Evolutionary conservation across 2,329 filamentous ascomycete species (phyloP).

Genomic region (Penicillium expansum): DNA sequence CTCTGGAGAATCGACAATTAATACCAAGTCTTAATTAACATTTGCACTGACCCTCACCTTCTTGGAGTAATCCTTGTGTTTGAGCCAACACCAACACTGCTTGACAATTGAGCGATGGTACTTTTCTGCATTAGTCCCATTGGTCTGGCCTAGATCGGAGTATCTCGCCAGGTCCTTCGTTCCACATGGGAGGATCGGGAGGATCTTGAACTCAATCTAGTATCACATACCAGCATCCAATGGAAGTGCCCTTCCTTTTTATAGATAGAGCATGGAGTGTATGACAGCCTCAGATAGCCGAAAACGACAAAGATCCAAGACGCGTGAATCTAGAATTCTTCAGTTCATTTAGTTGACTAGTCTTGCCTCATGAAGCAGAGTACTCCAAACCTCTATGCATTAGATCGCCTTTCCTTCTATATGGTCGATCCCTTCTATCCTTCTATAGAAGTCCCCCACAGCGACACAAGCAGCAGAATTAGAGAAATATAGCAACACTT

Average conservation of each 20-base stretch:
- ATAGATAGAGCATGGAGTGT: neutral
- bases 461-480: neutral
- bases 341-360: neutral
- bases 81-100: neutral
- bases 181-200: neutral
- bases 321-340: too few species aligned
- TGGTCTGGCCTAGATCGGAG: neutral
- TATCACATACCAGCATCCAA: neutral
- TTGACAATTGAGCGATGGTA: neutral
- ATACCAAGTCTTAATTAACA: slow-evolving; percentile 7
- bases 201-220: slow-evolving; percentile 5
- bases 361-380: neutral
- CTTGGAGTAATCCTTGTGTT: neutral
- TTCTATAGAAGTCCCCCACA: neutral
- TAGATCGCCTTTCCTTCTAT: too few species aligned
- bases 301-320: neutral
- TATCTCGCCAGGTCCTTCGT: neutral
- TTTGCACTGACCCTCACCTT: neutral
- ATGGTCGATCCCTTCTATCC: neutral
- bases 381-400: too few species aligned
- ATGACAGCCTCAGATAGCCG: neutral
- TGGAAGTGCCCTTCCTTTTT: neutral
- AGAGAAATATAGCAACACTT: neutral
- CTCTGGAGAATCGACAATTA: slow-evolving; percentile 13
- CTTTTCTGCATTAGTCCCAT: neutral